phyloP scores from a whole-genome alignment of 805 yeast species.

The Ogataea corticis region DNA sequence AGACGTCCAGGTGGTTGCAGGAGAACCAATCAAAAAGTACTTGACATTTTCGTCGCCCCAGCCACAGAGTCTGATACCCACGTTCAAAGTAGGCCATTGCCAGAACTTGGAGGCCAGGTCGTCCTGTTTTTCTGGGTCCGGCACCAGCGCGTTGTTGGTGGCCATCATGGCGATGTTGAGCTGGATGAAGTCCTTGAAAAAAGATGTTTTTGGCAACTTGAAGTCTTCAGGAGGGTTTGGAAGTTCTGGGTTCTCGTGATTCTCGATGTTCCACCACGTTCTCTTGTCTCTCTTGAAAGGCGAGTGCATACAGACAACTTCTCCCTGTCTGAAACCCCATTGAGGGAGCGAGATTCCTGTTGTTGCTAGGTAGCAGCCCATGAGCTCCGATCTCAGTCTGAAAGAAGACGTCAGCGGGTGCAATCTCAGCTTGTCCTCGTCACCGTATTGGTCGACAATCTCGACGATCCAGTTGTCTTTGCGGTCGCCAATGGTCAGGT shows the following conservation, averaged over 20 bases:
- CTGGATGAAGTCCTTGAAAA: constrained; percentile 73
- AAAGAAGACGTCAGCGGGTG: constrained; percentile 80
- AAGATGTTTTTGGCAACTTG: constrained; percentile 71
- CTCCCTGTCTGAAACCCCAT: constrained; percentile 88
- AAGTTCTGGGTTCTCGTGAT: constrained; percentile 58
- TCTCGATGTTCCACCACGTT: constrained; percentile 87
- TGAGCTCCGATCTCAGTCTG: constrained; percentile 59
- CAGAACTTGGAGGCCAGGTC: constrained; percentile 71
- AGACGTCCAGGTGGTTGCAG: constrained; percentile 77
- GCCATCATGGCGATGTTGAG: constrained; percentile 87
- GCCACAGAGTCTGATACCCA: constrained; percentile 73
- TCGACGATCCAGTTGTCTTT: constrained; percentile 93
- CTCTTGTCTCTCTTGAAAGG: constrained; percentile 76
- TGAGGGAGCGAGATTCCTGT: constrained; percentile 68
- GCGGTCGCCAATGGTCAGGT: constrained; percentile 64
- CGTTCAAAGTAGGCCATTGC: constrained; percentile 86
- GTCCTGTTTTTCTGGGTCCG: constrained; percentile 75
- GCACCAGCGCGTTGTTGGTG: constrained; percentile 77
- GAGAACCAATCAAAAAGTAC: constrained; percentile 73
- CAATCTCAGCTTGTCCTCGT: constrained; percentile 50
- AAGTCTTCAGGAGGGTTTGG: constrained; percentile 62
- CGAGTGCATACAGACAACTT: constrained; percentile 74
- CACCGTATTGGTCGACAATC: constrained; percentile 61
- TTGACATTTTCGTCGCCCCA: constrained; percentile 63
- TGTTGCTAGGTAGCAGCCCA: constrained; percentile 79